A percentile compares a stretch with the other conserved stretches of the same genome.
Conservation (phyloP, 2,329 filamentous ascomycete species). For the Aspergillus spinulosporus region DNA sequence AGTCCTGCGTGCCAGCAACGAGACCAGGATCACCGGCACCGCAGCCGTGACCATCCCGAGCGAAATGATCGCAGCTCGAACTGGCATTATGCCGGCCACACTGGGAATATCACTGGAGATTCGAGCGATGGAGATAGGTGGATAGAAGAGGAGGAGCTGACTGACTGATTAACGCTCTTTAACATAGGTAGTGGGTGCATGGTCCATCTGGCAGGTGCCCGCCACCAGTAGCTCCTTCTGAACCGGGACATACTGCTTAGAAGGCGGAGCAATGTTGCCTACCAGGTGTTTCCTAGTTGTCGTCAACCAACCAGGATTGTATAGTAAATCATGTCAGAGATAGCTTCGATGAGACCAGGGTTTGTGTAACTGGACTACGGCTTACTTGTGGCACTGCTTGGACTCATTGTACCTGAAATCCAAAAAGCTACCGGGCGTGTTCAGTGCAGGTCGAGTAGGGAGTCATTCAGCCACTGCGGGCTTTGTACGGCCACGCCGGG, state of each 20-base stretch:
- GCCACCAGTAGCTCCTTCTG: not conserved
- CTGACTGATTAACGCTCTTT: not conserved
- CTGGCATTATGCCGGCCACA: not conserved
- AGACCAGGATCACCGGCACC: not conserved
- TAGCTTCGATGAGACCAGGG: too few relatives aligned
- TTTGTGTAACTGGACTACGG: too few relatives aligned
- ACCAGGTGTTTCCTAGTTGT: too few relatives aligned
- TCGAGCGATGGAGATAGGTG: not conserved
- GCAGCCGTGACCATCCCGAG: not conserved
- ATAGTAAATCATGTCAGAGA: too few relatives aligned
- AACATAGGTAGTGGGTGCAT: not conserved
- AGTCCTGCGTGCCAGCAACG: constrained; percentile 1
- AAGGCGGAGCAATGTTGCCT: too few relatives aligned
- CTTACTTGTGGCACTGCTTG: too few relatives aligned
- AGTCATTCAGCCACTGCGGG: too few relatives aligned
- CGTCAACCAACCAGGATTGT: too few relatives aligned
- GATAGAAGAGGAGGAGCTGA: not conserved
- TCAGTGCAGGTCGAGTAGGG: too few relatives aligned
- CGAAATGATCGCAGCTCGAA: not conserved
- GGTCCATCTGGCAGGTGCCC: not conserved
- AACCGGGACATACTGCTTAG: not conserved
- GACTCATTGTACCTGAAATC: too few relatives aligned
- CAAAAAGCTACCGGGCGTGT: too few relatives aligned
- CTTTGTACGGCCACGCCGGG: too few relatives aligned
- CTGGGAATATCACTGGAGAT: not conserved